Evolutionary conservation across 2,329 filamentous ascomycete genomes (phyloP), one percentile per base, ranked within the genome.

Genomic region (Periconia sp.): DNA sequence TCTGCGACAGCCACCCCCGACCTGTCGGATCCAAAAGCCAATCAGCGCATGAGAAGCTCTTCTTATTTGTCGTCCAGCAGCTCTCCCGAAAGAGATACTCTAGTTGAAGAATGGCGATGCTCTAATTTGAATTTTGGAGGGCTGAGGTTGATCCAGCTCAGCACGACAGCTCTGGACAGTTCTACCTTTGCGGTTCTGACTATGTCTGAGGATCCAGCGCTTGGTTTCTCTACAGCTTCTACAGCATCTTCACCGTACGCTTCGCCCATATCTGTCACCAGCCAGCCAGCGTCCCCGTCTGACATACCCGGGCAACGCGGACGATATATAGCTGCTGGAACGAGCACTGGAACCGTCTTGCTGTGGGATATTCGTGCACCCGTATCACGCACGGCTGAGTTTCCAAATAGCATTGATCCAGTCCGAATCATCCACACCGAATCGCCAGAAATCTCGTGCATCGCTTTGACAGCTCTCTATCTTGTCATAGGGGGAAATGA

Each of bases 401-500:
- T 81, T 4, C 67, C 75, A 19, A 86, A 86, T 50, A 77, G 74
- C 4, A 73, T 95, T 30, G 74, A 80, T 10, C 89, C 92, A 1
- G 63, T 95, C n/a, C 85, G 90, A 19, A 78, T 87, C 36, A 92
- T 97, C 32, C 84, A 92, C 58, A 97, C 94, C 0, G 90, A 95
- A 32, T 97, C 92, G 0, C 91, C 92, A 0, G 82, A 90, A 63
- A 85, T 97, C 13, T 89, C 91, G 0, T 89, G 85, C 48, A 71
- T 99, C 12, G 94, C 87, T 5, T 69, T 96, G 33, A 90, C 91
- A 1, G 88, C 90, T 2, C 76, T 99, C 12, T 95, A 95, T 63
- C 73, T 99, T 12, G 88, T 97, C 5, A 89, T 96, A 66, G 94
- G 94, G 36, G 94, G 94, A 18, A 96, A 88, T 55, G 94, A 99